Conservation (phyloP, 2,329 filamentous ascomycete species). For the Aspergillus sojae region DNA sequence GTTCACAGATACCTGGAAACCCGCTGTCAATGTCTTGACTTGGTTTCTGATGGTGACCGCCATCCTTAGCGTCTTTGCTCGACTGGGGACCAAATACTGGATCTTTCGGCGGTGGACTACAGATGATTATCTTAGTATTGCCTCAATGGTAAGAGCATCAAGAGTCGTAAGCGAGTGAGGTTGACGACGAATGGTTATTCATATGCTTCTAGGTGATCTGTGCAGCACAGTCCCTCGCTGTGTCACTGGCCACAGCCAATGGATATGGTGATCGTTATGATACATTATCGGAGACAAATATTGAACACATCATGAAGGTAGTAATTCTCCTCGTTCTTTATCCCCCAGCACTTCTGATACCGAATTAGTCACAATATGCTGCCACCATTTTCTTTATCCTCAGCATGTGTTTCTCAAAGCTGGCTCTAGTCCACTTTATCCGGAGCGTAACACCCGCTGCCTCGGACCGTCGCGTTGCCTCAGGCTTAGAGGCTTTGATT, state of each 20-base stretch:
- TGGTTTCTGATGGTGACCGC: slow-evolving; percentile 32
- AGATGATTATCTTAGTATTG: slow-evolving; percentile 11
- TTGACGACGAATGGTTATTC: background rate
- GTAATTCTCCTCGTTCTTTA: background rate
- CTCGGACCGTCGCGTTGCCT: slow-evolving; percentile 21
- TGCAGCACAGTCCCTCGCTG: slow-evolving; percentile 23
- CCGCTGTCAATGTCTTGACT: slow-evolving; percentile 28
- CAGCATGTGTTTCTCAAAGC: slow-evolving; percentile 27
- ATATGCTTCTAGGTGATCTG: background rate
- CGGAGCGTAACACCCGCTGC: slow-evolving; percentile 25
- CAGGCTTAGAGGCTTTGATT: slow-evolving; percentile 16
- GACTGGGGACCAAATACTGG: slow-evolving; percentile 28
- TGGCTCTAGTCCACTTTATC: slow-evolving; percentile 28
- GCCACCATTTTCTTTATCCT: slow-evolving; percentile 26
- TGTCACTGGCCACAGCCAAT: slow-evolving; percentile 24
- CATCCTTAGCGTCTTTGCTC: slow-evolving; percentile 26
- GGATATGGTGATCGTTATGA: slow-evolving; percentile 26
- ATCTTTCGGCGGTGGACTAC: slow-evolving; percentile 21
- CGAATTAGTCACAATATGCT: slow-evolving; percentile 24
- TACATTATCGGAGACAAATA: slow-evolving; percentile 10
- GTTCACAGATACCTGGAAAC: slow-evolving; percentile 4
- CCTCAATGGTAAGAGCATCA: background rate
- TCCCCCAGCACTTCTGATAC: background rate
- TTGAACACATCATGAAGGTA: slow-evolving; percentile 26
- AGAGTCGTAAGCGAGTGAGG: background rate